phyloP scores from a whole-genome alignment of 2,329 filamentous ascomycete species.

The Scedosporium boydii region DNA sequence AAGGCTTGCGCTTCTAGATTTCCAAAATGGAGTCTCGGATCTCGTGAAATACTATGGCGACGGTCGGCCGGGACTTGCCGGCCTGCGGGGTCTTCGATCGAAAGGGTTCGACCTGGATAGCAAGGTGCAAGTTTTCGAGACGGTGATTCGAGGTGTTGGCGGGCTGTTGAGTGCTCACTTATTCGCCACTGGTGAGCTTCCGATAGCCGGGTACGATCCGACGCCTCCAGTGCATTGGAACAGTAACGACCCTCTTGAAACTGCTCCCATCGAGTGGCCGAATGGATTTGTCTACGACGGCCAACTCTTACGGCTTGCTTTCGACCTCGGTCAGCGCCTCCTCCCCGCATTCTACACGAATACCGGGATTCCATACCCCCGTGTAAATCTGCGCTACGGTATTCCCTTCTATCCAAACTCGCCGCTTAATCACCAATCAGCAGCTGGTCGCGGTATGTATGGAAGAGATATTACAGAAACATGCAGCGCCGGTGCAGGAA shows the following conservation, averaged over 20 bases:
- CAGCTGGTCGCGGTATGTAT: neutral
- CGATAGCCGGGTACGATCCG: conserved; percentile 69
- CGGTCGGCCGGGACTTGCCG: conserved; percentile 58
- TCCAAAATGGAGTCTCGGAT: conserved; percentile 68
- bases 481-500: conserved; percentile 93
- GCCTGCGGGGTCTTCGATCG: conserved; percentile 60
- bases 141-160: conserved; percentile 85
- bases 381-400: conserved; percentile 83
- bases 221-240: conserved; percentile 15
- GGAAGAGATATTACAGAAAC: conserved; percentile 79
- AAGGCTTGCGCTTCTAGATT: conserved; percentile 52
- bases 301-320: conserved; percentile 79
- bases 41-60: conserved; percentile 82
- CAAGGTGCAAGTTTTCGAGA: conserved; percentile 98
- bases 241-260: conserved; percentile 33
- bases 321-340: conserved; percentile 74
- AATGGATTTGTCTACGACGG: conserved; percentile 78
- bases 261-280: conserved; percentile 56
- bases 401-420: conserved; percentile 90
- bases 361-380: conserved; percentile 87
- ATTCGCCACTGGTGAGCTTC: conserved; percentile 84
- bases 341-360: conserved; percentile 86
- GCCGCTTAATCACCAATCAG: conserved; percentile 50
- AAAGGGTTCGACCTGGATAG: conserved; percentile 90
- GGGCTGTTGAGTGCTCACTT: conserved; percentile 87